These are phyloP conservation scores for Diaporthe batatas DNA, from an alignment of 2,329 filamentous ascomycete species.

Conservation along the genomic window DNA sequence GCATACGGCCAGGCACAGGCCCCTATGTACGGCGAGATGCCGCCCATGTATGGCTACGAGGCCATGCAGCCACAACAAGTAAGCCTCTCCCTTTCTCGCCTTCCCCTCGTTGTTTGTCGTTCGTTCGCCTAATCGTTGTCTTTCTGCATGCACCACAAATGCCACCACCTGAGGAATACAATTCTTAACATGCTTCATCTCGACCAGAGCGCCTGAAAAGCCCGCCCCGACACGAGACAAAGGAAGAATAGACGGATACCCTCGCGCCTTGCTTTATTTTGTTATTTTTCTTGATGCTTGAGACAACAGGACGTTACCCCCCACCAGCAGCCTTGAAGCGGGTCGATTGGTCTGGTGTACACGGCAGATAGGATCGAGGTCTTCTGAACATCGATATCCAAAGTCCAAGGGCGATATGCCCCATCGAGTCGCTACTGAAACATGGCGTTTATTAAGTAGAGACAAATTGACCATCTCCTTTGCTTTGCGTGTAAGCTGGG, in stretches of 20 bases:
- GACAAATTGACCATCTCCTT: slow-evolving; percentile 35
- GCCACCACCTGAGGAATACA: slow-evolving; percentile 60
- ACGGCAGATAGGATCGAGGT: slow-evolving; percentile 24
- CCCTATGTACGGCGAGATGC: slow-evolving; percentile 84
- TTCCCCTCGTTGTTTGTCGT: slow-evolving; percentile 6
- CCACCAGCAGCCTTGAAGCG: slow-evolving; percentile 30
- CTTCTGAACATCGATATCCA: slow-evolving; percentile 23
- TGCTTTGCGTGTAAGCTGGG: not conserved
- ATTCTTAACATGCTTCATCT: slow-evolving; percentile 44
- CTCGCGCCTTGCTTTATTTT: slow-evolving; percentile 15
- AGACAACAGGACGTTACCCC: slow-evolving; percentile 31
- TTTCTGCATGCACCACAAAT: slow-evolving; percentile 57
- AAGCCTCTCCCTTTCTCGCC: slow-evolving; percentile 51
- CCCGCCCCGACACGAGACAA: slow-evolving; percentile 1
- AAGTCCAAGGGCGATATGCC: not conserved
- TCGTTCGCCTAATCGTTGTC: slow-evolving; percentile 42
- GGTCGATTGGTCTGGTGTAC: slow-evolving; percentile 31
- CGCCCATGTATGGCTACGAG: slow-evolving; percentile 87
- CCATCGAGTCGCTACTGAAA: slow-evolving; percentile 28
- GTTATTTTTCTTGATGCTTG: slow-evolving; percentile 4
- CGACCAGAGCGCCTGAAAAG: slow-evolving; percentile 41
- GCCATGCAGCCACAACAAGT: slow-evolving; percentile 88
- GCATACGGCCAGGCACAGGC: slow-evolving; percentile 84
- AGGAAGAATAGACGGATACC: slow-evolving; percentile 28
- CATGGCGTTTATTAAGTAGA: slow-evolving; percentile 25